Base-by-base conservation (phyloP, 805 yeast genomes). In the Sugiyamaella boreocaroliniensis region DNA sequence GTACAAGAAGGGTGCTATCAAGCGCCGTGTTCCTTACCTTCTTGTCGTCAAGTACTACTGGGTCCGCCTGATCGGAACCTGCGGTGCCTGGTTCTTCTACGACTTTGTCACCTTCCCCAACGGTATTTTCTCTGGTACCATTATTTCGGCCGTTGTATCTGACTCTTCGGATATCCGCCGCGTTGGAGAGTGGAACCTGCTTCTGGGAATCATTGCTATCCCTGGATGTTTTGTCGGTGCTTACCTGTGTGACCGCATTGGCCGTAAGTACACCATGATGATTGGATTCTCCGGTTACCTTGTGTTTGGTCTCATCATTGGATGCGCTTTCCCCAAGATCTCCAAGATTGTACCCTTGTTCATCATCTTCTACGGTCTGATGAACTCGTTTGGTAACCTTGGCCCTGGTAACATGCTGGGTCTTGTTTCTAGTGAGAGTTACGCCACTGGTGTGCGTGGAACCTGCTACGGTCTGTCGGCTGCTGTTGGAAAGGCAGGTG, bases 371-470 rank as follows among this genome's bases (percentile, higher is more conserved):
- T 86, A 85, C 65, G 92, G 90, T 29, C 67, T 85, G 19, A 81
- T 86, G 81, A 80, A 78, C 72, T 77, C 81, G 12, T 68, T 74
- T 59, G 89, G 90, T 61, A 85, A 85, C 68, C 71, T 83, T 59
- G 93, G 93, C 1, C 93, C 93, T 2, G 93, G 93, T 55, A 77
- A 85, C 64, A 79, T 78, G 75, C 71, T 85, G 75, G 92, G 92
- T 11, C 73, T 86, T 52, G 70, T 75, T 1, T 74, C 84, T 10
- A 77, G 86, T 22, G 92, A 86, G 67, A 74, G 80, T 4, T 86
- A 75, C 61, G 89, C 93, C 16, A 83, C 90, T 7, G 85, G 87
- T 12, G 80, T 86, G 43, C 75, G 93, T 67, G 92, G 90, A 40
- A 82, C 89, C 0, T 73, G 79, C 48, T 86, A 86, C 61, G 92